A percentile compares a stretch with the other conserved stretches of the same genome.
phyloP scores from a whole-genome alignment of 164 flowering plant species.

The Vitis rotundifolia region DNA sequence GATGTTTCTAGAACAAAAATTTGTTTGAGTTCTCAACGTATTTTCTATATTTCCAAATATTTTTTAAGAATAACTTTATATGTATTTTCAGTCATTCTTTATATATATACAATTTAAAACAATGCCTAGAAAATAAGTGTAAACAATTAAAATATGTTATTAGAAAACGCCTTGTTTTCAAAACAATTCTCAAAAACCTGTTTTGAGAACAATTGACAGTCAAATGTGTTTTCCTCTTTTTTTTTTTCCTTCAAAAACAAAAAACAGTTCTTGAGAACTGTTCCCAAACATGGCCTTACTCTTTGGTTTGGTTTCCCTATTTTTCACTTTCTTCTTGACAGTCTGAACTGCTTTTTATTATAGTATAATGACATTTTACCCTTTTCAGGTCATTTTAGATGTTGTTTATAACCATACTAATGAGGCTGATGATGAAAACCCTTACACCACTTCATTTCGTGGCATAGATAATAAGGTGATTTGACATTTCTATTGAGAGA shows the following conservation, averaged over 20 bases:
- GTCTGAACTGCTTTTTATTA: background rate
- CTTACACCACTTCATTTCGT: constrained; percentile 93
- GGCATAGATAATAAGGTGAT: constrained; percentile 94
- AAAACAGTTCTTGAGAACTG: too few species aligned
- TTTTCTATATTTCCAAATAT: too few species aligned
- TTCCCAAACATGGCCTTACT: background rate
- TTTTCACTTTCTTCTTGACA: background rate
- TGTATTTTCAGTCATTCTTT: too few species aligned
- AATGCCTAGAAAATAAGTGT: too few species aligned
- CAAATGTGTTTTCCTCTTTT: too few species aligned
- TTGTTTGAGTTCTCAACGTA: too few species aligned
- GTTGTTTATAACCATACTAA: constrained; percentile 98
- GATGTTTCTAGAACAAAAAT: background rate
- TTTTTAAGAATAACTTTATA: too few species aligned
- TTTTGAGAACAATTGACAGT: too few species aligned
- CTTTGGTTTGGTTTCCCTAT: background rate
- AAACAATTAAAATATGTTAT: too few species aligned
- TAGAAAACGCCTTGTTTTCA: too few species aligned
- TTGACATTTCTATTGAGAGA: background rate
- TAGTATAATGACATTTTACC: background rate
- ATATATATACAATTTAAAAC: too few species aligned
- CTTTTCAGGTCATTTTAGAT: constrained; percentile 86
- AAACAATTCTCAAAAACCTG: too few species aligned
- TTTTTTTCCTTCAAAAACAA: background rate
- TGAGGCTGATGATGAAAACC: constrained; percentile 85